A percentile compares a stretch with the other conserved stretches of the same genome.
phyloP scores from a whole-genome alignment of 805 yeast genomes.

The Candida xyloterini region DNA sequence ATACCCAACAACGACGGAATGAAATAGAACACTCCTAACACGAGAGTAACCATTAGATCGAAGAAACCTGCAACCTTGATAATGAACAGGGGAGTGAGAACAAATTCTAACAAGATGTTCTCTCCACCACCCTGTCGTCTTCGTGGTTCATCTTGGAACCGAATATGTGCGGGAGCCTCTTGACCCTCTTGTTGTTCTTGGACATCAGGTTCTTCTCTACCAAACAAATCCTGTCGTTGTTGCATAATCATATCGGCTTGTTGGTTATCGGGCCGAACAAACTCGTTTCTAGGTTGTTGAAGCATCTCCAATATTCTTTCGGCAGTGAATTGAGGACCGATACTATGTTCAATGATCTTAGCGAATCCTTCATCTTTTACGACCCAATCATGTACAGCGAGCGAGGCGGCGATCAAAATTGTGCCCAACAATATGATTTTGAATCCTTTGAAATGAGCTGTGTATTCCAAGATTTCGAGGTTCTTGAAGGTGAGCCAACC shows the following conservation, averaged over 20 bases:
- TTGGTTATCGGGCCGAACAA: slow-evolving; percentile 6
- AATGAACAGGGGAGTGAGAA: slow-evolving; percentile 13
- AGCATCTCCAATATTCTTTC: slow-evolving; percentile 27
- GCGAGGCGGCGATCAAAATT: slow-evolving; percentile 19
- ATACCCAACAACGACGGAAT: slow-evolving; percentile 27
- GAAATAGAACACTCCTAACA: slow-evolving; percentile 23
- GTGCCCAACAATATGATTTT: slow-evolving; percentile 21
- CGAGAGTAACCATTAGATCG: slow-evolving; percentile 21
- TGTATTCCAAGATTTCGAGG: slow-evolving; percentile 4
- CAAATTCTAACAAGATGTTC: slow-evolving; percentile 14
- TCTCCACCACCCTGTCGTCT: slow-evolving; percentile 13
- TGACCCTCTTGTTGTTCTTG: neutral
- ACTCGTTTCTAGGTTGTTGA: slow-evolving; percentile 11
- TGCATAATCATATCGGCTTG: no score
- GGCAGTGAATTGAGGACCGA: slow-evolving; percentile 54
- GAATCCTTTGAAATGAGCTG: slow-evolving; percentile 19
- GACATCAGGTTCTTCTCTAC: neutral
- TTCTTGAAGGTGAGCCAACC: slow-evolving; percentile 5
- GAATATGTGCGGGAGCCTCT: no score
- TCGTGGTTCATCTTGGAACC: slow-evolving; percentile 9
- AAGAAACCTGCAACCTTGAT: slow-evolving; percentile 23
- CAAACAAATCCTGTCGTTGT: neutral
- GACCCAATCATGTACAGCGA: slow-evolving; percentile 58
- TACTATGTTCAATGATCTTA: slow-evolving; percentile 52
- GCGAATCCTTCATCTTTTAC: slow-evolving; percentile 66